These are phyloP conservation scores for Colletotrichum camelliae DNA, from an alignment of 2,329 filamentous ascomycete genomes.

Conservation along the genomic window DNA sequence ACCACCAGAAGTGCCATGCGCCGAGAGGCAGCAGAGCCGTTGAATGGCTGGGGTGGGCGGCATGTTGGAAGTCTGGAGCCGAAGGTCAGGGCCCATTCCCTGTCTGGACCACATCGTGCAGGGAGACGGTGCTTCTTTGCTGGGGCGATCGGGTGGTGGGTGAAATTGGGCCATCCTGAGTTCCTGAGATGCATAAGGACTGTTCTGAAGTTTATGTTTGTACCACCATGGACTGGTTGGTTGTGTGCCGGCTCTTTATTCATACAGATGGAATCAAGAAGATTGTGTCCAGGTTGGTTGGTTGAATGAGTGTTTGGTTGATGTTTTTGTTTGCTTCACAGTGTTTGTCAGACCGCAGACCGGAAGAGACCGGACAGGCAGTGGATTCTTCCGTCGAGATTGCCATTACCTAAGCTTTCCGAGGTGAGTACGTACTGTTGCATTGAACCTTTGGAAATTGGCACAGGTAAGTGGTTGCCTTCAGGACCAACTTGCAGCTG, in stretches of 20 bases:
- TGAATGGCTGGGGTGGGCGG: neutral
- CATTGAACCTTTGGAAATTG: neutral
- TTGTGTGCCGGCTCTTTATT: neutral
- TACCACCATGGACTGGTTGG: neutral
- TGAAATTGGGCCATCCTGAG: neutral
- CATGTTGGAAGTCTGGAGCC: conserved; percentile 2
- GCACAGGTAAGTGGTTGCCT: neutral
- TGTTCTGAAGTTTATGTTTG: too few species aligned
- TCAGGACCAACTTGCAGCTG: neutral
- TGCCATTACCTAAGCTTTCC: neutral
- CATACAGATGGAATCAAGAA: too few species aligned
- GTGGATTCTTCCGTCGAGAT: neutral
- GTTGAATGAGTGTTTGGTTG: neutral
- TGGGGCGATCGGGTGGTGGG: neutral
- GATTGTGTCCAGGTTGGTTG: neutral
- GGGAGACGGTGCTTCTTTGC: neutral
- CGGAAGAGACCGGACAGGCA: neutral
- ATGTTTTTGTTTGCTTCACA: neutral
- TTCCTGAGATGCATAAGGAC: neutral
- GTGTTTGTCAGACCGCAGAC: neutral
- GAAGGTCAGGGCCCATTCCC: neutral
- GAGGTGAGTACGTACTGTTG: neutral
- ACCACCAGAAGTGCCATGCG: neutral
- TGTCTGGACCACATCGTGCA: neutral
- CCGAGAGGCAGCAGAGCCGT: neutral